Conservation (phyloP, 169 alveolate species). For the Toxoplasma gondii region DNA sequence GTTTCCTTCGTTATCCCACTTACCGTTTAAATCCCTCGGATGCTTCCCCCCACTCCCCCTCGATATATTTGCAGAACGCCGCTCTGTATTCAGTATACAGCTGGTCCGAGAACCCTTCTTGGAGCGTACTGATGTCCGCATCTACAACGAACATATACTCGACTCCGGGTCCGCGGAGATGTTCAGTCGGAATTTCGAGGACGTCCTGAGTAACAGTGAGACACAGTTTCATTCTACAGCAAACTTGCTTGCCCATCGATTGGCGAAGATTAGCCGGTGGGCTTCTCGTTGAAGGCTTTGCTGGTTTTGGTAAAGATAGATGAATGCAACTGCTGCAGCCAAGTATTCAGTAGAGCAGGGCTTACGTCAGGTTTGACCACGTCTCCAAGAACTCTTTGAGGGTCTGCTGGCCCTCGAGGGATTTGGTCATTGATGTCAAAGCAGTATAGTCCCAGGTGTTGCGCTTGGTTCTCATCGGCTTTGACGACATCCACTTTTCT, state of each 20-base stretch:
- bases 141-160: conserved; percentile 69
- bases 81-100: conserved; percentile 75
- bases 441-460: conserved; percentile 28
- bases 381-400: conserved; percentile 23
- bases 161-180: conserved; percentile 51
- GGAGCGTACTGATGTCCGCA: conserved; percentile 70
- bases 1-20: conserved; percentile 10
- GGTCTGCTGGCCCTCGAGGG: not conserved
- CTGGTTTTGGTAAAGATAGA: no score
- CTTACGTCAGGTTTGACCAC: conserved; percentile 34
- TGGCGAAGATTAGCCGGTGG: not conserved
- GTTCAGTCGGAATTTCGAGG: not conserved
- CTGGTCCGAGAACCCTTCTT: conserved; percentile 74
- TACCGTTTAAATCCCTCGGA: conserved; percentile 64
- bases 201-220: not conserved
- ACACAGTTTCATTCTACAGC: conserved; percentile 69
- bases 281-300: not conserved
- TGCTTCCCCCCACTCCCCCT: conserved; percentile 85
- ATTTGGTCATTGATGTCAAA: conserved; percentile 29
- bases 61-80: conserved; percentile 76
- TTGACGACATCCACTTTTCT: conserved; percentile 52
- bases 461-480: not conserved
- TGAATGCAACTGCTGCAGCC: not conserved
- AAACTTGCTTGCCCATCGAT: not conserved
- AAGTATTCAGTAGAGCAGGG: not conserved